Evolutionary conservation across 1,284 basidiomycete genomes (phyloP), one percentile per base, ranked within the genome.

Genomic region (Taiwanofungus camphoratus): DNA sequence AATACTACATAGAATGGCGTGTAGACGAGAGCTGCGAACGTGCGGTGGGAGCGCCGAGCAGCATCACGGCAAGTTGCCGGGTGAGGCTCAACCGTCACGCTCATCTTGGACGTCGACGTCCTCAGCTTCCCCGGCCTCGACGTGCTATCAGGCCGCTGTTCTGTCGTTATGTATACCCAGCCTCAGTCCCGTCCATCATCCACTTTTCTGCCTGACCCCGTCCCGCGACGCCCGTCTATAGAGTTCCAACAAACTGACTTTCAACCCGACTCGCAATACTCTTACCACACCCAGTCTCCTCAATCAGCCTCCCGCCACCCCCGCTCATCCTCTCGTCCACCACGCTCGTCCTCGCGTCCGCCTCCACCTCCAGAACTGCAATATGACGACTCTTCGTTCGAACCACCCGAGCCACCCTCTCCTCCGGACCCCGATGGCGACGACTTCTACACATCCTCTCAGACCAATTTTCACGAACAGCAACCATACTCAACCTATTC

Each of bases 401-500:
- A 64, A 27, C 53, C 54, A 36, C 57, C 59, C 21, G 56, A 50
- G 13, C 44, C 48, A 22, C 49, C 52, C 12, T 35, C 52, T 12
- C 53, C 64, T 48, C 61, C 61, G 1, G 66, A 66, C 41, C 58
- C 43, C 20, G 67, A 69, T 41, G 46, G 32, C 6, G 42, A 48
- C 36, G 68, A 70, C 44, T 69, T 71, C 47, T 69, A 68, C 45
- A 51, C 54, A 0, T 52, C 60, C n/a, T 57, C 56, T 9, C 59
- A 61, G 42, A 32, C 51, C 9, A 53, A 57, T 48, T 57, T 57
- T 40, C 54, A 58, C 36, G 65, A 66, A 29, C 49, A 42, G 13
- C 44, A 55, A 32, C 49, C 57, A 7, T 41, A 44, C 21, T 52
- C 60, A 24, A 56, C 60, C 22, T 51, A 51, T 23, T 61, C 63